Base-by-base conservation (phyloP, 2,329 filamentous ascomycete species). In the Ascochyta lentis region DNA sequence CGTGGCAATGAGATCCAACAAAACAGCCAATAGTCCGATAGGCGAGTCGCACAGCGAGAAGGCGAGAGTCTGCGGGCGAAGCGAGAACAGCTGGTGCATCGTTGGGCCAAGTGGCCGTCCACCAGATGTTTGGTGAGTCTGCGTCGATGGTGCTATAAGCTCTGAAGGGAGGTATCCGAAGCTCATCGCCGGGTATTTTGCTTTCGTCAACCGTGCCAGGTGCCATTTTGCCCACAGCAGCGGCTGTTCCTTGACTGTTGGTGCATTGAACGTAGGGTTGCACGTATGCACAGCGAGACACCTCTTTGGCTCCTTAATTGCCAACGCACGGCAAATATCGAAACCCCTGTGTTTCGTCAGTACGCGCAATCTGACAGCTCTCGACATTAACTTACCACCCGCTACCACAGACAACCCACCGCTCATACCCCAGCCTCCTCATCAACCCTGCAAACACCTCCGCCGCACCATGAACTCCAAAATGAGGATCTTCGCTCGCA, bases 251-350 rank as follows among this genome's bases (percentile, higher is more conserved):
- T 74, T 72, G 0, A 81, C 60, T 9, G 65, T 81, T 2, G 87
- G 87, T 31, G 78, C 68, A 1, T 69, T 68, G 12, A 89, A 74
- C 0, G 81, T 78, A 2, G 87, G 86, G 10, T 84, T 83, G 38
- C 87, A 80, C 4, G 89, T 79, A 70, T 89, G 86, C 1, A 84
- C 78, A 0, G 84, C 87, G 4, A 86, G 61, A 64, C 86, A 89
- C 33, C 79, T 82, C 15, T 78, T 69, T 0, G 76, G 58, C 54
- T 84, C 78, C 7, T 75, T 69, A 6, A 79, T 70, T 1, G 84
- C 82, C 8, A 90, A 69, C 15, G 74, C 68, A 12, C 77, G 74
- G 54, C 70, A 75, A 29, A 81, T 73, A 10, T 70, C 68, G 58
- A 79, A 80, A 12, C 77, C 78, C 78, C 77, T 79, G 33, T 4